Evolutionary conservation across 2,329 filamentous ascomycete species (phyloP).

Genomic region (Colletotrichum destructivum): DNA sequence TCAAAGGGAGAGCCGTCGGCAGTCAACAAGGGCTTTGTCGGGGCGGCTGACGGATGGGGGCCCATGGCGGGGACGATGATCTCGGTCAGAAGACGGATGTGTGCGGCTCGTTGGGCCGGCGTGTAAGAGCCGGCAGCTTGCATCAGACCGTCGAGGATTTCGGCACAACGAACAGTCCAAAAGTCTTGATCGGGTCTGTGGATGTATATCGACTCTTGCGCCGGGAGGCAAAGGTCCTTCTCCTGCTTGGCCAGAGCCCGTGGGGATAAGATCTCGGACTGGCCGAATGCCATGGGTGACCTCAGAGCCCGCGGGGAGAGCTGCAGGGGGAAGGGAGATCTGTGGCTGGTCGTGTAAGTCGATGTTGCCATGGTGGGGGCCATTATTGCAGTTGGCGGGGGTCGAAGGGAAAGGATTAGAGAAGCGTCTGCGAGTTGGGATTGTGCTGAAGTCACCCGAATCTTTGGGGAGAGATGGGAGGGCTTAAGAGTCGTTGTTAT

Average conservation of each 20-base stretch:
- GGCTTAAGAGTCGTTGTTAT: conserved; percentile 15
- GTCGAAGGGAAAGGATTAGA: not conserved
- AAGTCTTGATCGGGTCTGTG: conserved; percentile 38
- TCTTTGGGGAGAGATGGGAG: not conserved
- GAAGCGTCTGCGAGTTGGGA: conserved; percentile 2
- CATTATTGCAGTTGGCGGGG: conserved; percentile 12
- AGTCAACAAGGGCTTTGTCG: conserved; percentile 37
- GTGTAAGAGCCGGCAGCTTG: conserved; percentile 40
- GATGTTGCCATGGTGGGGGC: conserved; percentile 32
- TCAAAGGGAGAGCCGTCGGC: conserved; percentile 41
- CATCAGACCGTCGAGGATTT: conserved; percentile 40
- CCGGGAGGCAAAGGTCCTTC: conserved; percentile 33
- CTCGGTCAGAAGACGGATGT: conserved; percentile 38
- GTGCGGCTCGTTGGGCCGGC: conserved; percentile 30
- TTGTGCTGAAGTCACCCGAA: too few relatives aligned
- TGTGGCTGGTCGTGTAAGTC: conserved; percentile 16
- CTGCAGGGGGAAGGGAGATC: conserved; percentile 20
- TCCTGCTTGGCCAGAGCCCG: conserved; percentile 35
- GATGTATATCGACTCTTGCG: conserved; percentile 36
- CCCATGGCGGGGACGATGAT: conserved; percentile 41
- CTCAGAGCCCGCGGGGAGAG: conserved; percentile 25
- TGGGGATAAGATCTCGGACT: conserved; percentile 29
- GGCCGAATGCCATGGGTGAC: conserved; percentile 26
- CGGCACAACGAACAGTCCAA: conserved; percentile 39
- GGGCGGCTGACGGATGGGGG: conserved; percentile 32